These are phyloP conservation scores for Cenchrus fungigraminus DNA, from an alignment of 176 grass and related monocot genomes.

Conservation along the genomic window DNA sequence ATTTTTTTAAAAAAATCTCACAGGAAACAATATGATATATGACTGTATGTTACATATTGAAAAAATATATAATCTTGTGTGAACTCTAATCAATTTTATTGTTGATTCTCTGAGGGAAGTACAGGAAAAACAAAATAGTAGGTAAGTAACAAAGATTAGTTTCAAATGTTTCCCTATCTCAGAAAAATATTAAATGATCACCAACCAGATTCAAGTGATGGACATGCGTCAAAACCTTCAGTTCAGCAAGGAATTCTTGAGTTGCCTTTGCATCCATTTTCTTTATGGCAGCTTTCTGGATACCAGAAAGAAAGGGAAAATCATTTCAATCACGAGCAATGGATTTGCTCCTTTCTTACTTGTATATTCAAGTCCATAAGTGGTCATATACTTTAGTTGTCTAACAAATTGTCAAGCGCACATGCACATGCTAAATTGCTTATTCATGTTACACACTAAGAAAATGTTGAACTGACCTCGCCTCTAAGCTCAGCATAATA, in stretches of 20 bases:
- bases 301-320: background rate
- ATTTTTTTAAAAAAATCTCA: background rate
- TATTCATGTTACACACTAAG: background rate
- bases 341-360: background rate
- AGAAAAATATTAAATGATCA: conserved; percentile 18
- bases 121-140: background rate
- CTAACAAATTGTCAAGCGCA: background rate
- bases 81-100: background rate
- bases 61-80: background rate
- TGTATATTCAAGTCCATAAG: background rate
- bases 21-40: background rate
- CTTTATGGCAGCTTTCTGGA: conserved; percentile 75
- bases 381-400: background rate
- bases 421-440: background rate
- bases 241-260: conserved; percentile 81
- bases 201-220: conserved; percentile 82
- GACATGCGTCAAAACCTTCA: conserved; percentile 74
- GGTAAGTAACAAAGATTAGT: background rate
- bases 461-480: conserved; percentile 65
- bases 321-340: conserved; percentile 34
- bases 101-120: background rate
- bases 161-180: background rate
- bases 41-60: background rate
- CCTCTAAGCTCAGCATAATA: conserved; percentile 89
- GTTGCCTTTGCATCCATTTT: conserved; percentile 76